A percentile compares a stretch with the other conserved stretches of the same genome.
Evolutionary conservation across 2,329 filamentous ascomycete genomes (phyloP).

Genomic region (Thielaviopsis musarum): DNA sequence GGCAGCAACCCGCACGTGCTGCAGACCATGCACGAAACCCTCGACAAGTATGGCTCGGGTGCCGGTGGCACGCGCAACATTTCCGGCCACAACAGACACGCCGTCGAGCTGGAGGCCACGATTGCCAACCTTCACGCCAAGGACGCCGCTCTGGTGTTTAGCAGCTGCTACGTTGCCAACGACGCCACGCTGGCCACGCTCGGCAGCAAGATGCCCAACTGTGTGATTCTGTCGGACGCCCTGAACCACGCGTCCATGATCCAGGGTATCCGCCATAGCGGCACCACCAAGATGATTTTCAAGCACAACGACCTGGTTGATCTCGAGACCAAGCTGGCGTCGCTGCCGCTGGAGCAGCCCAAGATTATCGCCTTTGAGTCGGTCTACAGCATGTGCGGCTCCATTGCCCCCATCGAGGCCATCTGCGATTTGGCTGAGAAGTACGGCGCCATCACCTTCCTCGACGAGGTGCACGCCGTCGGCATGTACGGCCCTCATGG

Average conservation of each 20-base stretch:
- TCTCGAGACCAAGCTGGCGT: conserved; percentile 79
- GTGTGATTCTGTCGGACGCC: conserved; percentile 94
- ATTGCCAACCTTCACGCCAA: conserved; percentile 82
- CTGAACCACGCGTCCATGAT: conserved; percentile 99
- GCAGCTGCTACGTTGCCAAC: conserved; percentile 95
- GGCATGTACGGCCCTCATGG: conserved; percentile 97
- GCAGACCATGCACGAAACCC: conserved; percentile 80
- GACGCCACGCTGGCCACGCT: conserved; percentile 91
- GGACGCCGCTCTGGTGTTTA: conserved; percentile 84
- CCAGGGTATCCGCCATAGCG: conserved; percentile 93
- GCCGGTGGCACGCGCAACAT: conserved; percentile 95
- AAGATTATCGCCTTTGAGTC: conserved; percentile 99
- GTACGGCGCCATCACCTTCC: conserved; percentile 92
- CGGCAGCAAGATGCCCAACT: conserved; percentile 91
- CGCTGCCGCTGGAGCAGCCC: conserved; percentile 66
- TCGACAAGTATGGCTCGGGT: conserved; percentile 88
- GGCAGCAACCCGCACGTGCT: conserved; percentile 77
- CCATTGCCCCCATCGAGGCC: conserved; percentile 84
- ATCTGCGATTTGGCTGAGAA: conserved; percentile 95
- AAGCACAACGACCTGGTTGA: conserved; percentile 96
- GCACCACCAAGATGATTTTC: conserved; percentile 94
- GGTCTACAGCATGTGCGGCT: conserved; percentile 98
- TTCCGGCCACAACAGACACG: conserved; percentile 92
- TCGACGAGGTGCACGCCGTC: conserved; percentile 96
- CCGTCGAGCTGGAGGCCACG: conserved; percentile 64